Evolutionary conservation across 805 yeast genomes (phyloP).

Genomic region (Maudiozyma pseudohumilis): DNA sequence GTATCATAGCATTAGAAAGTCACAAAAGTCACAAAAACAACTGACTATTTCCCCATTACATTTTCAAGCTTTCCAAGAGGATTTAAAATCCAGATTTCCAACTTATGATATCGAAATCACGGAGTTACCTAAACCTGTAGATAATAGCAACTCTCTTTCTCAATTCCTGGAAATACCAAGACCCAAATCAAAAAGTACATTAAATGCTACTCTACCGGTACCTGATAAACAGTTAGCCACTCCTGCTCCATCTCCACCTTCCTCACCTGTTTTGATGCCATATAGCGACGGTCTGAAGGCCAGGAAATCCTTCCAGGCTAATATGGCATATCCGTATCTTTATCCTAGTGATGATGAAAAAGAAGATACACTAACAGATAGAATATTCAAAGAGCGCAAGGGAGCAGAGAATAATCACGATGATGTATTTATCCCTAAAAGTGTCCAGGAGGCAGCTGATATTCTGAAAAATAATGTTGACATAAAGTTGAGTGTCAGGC

Average conservation of each 20-base stretch:
- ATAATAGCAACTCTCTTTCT: conserved; percentile 44
- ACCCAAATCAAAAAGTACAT: conserved; percentile 31
- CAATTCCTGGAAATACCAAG: conserved; percentile 52
- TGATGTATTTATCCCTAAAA: conserved; percentile 43
- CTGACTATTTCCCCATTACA: conserved; percentile 71
- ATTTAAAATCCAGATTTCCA: conserved; percentile 67
- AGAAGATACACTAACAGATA: conserved; percentile 17
- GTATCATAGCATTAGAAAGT: conserved; percentile 29
- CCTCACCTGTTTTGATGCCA: conserved; percentile 33
- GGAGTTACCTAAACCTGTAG: conserved; percentile 36
- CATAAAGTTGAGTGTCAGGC: conserved; percentile 57
- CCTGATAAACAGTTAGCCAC: conserved; percentile 50
- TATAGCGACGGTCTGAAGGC: conserved; percentile 29
- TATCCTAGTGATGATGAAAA: conserved; percentile 41
- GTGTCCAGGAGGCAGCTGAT: conserved; percentile 70
- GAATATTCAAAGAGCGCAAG: conserved; percentile 1
- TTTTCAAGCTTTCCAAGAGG: conserved; percentile 70
- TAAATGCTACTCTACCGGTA: conserved; percentile 22
- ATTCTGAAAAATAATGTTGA: conserved; percentile 53
- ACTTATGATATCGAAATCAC: conserved; percentile 46
- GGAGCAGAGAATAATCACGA: conserved; percentile 5
- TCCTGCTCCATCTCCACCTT: conserved; percentile 78
- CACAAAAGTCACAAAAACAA: conserved; percentile 19
- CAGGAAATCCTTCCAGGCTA: conserved; percentile 51
- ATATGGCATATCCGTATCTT: conserved; percentile 56